phyloP scores from a whole-genome alignment of 441 rosid species.

The Corymbia citriodora region DNA sequence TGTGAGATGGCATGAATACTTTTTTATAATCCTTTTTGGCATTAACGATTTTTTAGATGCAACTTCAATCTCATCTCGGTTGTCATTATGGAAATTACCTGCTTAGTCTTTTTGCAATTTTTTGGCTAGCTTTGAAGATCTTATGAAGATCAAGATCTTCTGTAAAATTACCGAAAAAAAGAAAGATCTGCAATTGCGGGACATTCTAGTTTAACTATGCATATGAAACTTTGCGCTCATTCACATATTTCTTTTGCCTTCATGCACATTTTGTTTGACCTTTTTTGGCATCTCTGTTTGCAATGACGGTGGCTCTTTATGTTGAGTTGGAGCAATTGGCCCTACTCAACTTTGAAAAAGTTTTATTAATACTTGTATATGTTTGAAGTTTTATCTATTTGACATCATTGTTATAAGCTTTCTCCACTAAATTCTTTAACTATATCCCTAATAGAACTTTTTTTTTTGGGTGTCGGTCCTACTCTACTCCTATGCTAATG shows the following conservation, averaged over 20 bases:
- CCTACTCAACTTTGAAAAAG: not conserved
- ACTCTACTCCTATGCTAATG: no score
- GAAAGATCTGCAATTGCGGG: not conserved
- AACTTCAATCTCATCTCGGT: not conserved
- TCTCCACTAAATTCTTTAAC: not conserved
- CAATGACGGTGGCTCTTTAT: not conserved
- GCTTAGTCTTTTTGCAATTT: not conserved
- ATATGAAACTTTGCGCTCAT: not conserved
- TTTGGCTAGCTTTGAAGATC: not conserved
- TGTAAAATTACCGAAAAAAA: not conserved
- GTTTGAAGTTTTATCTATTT: not conserved
- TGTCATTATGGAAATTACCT: not conserved
- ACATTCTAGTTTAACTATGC: not conserved
- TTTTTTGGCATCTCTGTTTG: not conserved
- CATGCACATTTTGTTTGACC: not conserved
- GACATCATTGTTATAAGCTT: not conserved
- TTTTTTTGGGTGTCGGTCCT: no score
- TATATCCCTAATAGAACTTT: not conserved
- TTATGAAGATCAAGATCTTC: not conserved
- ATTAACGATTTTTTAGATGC: not conserved
- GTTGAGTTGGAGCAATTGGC: not conserved
- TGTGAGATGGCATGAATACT: not conserved
- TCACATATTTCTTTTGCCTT: not conserved
- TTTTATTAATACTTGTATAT: not conserved
- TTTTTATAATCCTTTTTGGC: not conserved